These are phyloP conservation scores for Luvunga scandens DNA, from an alignment of 345 rosid genomes.

Conservation along the genomic window DNA sequence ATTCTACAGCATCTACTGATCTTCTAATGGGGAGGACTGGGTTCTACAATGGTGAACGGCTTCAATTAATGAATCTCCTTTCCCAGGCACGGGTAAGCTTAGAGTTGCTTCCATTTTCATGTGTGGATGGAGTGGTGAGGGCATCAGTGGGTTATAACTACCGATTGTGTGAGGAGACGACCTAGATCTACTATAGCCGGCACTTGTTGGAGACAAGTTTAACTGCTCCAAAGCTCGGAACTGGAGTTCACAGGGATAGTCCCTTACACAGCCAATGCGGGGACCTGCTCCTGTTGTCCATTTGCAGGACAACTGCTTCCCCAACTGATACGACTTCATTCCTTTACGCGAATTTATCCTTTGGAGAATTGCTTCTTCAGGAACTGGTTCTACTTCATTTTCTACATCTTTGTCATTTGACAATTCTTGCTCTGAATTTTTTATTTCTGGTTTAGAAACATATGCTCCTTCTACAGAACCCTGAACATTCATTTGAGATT, in stretches of 20 bases:
- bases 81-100: not conserved
- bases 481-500: conserved; percentile 28
- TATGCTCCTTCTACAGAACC: conserved; percentile 36
- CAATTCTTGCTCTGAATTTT: conserved; percentile 13
- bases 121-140: not conserved
- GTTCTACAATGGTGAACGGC: conserved; percentile 2
- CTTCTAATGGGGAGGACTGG: conserved; percentile 21
- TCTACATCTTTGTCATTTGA: conserved; percentile 27
- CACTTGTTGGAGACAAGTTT: conserved; percentile 75
- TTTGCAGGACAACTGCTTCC: conserved; percentile 74
- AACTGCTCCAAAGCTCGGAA: conserved; percentile 81
- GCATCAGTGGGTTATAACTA: conserved; percentile 9
- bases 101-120: conserved; percentile 4
- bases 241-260: conserved; percentile 80
- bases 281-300: conserved; percentile 99
- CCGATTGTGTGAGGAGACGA: conserved; percentile 27
- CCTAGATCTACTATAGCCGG: conserved; percentile 31
- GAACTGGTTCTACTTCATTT: conserved; percentile 30
- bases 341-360: conserved; percentile 62
- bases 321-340: conserved; percentile 67
- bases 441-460: conserved; percentile 23
- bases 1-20: conserved; percentile 17
- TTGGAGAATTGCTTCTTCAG: conserved; percentile 50
- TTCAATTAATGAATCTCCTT: not conserved
- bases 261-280: conserved; percentile 87